phyloP scores from a whole-genome alignment of 306 rosid genomes.

The Trifolium repens region DNA sequence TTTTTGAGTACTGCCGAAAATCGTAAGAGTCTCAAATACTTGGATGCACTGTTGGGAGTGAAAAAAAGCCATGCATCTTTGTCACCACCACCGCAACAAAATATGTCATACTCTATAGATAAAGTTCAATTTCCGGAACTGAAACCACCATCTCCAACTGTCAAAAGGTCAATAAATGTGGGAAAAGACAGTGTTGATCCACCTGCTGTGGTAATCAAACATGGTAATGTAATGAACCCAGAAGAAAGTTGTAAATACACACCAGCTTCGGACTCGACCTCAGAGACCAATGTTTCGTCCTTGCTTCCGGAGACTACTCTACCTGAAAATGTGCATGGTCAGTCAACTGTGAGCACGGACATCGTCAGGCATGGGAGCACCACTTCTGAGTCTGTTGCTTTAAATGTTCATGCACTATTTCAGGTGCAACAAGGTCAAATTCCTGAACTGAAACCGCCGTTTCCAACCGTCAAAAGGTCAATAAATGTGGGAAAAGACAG shows the following conservation, averaged over 20 bases:
- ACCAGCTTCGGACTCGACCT: conserved; percentile 5
- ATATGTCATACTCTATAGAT: conserved; percentile 54
- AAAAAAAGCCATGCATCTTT: conserved; percentile 47
- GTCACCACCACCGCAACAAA: conserved; percentile 40
- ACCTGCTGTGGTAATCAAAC: conserved; percentile 44
- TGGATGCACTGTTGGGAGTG: conserved; percentile 56
- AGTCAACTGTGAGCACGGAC: conserved; percentile 34
- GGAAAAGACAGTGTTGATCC: conserved; percentile 39
- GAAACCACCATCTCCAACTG: conserved; percentile 52
- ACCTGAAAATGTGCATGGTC: conserved; percentile 56
- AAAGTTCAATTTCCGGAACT: conserved; percentile 46
- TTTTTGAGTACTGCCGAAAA: conserved; percentile 40
- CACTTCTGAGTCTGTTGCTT: conserved; percentile 41
- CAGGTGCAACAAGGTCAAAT: conserved; percentile 29
- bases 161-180: conserved; percentile 27
- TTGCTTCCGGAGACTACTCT: conserved; percentile 51
- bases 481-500: conserved; percentile 41
- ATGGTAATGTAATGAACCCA: conserved; percentile 43
- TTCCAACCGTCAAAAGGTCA: conserved; percentile 45
- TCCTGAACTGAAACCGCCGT: conserved; percentile 47
- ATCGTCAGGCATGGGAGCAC: background rate
- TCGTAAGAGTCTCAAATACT: conserved; percentile 39
- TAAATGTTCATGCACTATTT: conserved; percentile 30
- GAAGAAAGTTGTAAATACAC: conserved; percentile 41
- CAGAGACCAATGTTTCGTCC: conserved; percentile 52